Evolutionary conservation across 2,329 filamentous ascomycete genomes (phyloP).

Genomic region (Fragosphaeria purpurea): DNA sequence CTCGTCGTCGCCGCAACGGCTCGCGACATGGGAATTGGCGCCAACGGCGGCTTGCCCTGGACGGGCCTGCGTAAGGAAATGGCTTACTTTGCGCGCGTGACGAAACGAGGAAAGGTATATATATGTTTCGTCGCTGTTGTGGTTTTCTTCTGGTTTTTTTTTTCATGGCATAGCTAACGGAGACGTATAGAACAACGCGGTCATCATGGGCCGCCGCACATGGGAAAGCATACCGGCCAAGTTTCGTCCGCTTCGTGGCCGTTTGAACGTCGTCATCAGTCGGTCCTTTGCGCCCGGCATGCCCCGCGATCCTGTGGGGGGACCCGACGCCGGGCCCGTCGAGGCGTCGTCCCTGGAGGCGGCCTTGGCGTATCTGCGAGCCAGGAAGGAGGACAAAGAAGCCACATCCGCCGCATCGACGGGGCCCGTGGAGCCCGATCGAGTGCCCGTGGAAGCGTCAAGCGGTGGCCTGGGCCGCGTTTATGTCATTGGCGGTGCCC

Average conservation of each 20-base stretch:
- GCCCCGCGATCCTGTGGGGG: constrained; percentile 6
- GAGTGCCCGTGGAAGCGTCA: too few relatives aligned
- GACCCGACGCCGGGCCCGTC: constrained; percentile 33
- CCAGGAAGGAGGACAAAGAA: background rate
- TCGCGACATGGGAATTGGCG: constrained; percentile 78
- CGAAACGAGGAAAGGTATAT: constrained; percentile 46
- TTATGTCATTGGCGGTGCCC: constrained; percentile 84
- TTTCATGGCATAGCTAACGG: too few relatives aligned
- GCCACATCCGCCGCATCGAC: background rate
- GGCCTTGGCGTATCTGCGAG: constrained; percentile 36
- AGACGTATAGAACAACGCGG: constrained; percentile 46
- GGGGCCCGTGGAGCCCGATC: background rate
- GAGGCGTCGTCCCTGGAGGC: constrained; percentile 48
- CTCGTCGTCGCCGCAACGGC: constrained; percentile 84
- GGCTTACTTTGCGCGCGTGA: constrained; percentile 88
- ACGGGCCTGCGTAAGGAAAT: constrained; percentile 82
- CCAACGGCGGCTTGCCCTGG: constrained; percentile 74
- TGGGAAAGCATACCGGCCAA: constrained; percentile 79
- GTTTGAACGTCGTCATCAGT: constrained; percentile 76
- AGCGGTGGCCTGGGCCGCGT: constrained; percentile 39
- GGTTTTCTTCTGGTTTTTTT: background rate
- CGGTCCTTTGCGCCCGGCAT: constrained; percentile 29
- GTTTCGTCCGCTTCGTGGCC: constrained; percentile 68
- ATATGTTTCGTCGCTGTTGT: background rate
- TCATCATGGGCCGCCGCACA: constrained; percentile 96